Evolutionary conservation across 106 monocot genomes (phyloP).

Genomic region (Phalaenopsis equestris): DNA sequence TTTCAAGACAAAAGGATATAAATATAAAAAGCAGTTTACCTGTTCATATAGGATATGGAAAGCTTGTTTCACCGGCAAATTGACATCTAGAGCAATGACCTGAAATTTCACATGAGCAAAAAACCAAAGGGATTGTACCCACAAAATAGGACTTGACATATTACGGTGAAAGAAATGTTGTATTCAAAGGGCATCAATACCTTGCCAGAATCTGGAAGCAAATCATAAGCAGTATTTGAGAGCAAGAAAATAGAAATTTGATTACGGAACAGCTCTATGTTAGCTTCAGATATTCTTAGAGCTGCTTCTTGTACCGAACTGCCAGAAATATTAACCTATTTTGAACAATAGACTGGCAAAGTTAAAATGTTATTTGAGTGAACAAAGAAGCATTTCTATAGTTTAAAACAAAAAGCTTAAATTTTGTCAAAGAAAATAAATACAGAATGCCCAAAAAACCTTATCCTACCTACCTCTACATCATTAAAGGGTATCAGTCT

Average conservation of each 20-base stretch:
- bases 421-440: background rate
- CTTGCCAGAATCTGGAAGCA: conserved; percentile 81
- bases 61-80: conserved; percentile 33
- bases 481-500: background rate
- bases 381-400: background rate
- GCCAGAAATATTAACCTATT: background rate
- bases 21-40: conserved; percentile 4
- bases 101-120: background rate
- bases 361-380: background rate
- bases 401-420: background rate
- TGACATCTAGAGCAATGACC: conserved; percentile 22
- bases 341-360: background rate
- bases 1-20: background rate
- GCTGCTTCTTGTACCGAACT: conserved; percentile 21
- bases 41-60: conserved; percentile 21
- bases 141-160: conserved; percentile 4
- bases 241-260: conserved; percentile 49
- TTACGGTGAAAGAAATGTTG: background rate
- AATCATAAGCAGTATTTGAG: conserved; percentile 43
- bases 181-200: conserved; percentile 11
- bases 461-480: background rate
- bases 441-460: background rate
- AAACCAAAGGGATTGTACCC: background rate
- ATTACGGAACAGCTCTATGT: conserved; percentile 40
- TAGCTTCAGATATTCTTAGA: conserved; percentile 30